Evolutionary conservation across 208 protist genomes (phyloP).

Genomic region (Crithidia mellificae): DNA sequence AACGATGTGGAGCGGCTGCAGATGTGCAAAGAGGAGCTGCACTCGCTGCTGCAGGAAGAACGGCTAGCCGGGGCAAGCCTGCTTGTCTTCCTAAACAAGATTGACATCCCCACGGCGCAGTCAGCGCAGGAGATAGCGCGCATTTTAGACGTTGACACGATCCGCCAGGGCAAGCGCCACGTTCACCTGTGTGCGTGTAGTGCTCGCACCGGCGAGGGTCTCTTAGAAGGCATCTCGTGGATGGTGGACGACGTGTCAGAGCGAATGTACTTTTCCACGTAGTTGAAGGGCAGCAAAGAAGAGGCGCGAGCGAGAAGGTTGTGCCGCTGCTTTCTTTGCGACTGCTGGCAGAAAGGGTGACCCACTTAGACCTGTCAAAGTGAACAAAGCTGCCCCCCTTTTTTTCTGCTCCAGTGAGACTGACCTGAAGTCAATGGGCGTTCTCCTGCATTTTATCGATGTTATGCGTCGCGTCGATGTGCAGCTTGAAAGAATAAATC

Average conservation of each 20-base stretch:
- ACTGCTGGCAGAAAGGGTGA: no score
- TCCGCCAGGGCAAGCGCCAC: conserved; percentile 88
- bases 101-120: conserved; percentile 94
- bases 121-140: conserved; percentile 64
- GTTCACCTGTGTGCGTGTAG: conserved; percentile 95
- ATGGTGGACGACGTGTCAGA: conserved; percentile 97
- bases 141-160: conserved; percentile 76
- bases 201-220: conserved; percentile 94
- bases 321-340: background rate
- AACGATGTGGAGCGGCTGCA: conserved; percentile 90
- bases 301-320: no score
- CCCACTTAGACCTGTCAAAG: no score
- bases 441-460: no score
- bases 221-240: conserved; percentile 98
- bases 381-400: no score
- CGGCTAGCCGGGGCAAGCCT: conserved; percentile 98
- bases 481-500: no score
- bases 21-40: conserved; percentile 96
- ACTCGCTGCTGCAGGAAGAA: conserved; percentile 94
- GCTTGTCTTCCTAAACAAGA: conserved; percentile 99
- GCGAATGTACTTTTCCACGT: conserved; percentile 86
- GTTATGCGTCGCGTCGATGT: no score
- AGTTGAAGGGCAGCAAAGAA: no score
- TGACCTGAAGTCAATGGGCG: no score
- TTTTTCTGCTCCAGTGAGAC: no score